Evolutionary conservation across 2,329 filamentous ascomycete genomes (phyloP), one percentile per base, ranked within the genome.

Genomic region (Fusarium bulbicola): DNA sequence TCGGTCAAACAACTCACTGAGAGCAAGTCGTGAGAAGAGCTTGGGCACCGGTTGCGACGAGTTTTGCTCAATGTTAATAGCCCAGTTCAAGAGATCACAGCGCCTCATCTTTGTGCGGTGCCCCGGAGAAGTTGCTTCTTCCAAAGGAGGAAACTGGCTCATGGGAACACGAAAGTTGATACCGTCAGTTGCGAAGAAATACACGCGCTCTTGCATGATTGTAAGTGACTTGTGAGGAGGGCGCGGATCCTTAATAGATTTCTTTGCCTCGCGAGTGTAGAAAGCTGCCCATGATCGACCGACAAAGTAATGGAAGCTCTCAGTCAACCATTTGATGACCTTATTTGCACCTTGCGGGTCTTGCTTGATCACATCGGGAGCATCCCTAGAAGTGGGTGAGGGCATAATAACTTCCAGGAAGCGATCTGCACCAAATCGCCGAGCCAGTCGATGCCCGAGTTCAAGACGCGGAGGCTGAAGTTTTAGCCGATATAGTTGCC

Each of bases 391-490:
- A 3, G 75, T 79, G 0, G 84, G 81, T 0, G 83, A 82, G 0
- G 89, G 89, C 10, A 91, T 81, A 9, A 84, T 77, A 1, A 92
- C 64, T 59, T 91, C 88, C 3, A 92, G 68, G 50, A 91, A 91
- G 1, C 90, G 84, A 70, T 92, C 89, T 1, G 85, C 79, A 0
- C 90, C 89, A 70, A 90, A 90, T 9, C 85, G 85, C 18, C 90
- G 85, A 26, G 81, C 81, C 1, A 91, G 78, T 4, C 90, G 86
- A 76, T 89, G 84, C 0, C 86, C 81, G 6, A 82, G 76, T 32
- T 89, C 86, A 4, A 90, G 76, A 15, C 80, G 82, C 4, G 90
- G 74, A 0, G 87, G 85, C 5, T 84, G 81, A 15, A 91, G 81
- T 10, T 81, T 82, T 9, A 91, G 74, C 1, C 75, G 67, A 65